Conservation (phyloP, 805 yeast genomes). For the Candida broadrunensis region DNA sequence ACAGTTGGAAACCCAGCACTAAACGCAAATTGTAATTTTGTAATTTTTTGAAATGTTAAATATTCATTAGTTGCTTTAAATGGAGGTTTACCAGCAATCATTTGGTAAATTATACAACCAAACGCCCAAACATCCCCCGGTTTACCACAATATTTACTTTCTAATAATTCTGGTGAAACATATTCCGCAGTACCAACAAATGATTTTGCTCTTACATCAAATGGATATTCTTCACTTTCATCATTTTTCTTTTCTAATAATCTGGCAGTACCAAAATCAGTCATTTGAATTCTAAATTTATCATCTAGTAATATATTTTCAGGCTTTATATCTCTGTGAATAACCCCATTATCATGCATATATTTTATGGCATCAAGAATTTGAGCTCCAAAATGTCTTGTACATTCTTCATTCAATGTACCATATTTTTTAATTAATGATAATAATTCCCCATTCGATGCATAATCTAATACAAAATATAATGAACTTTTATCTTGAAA, state of each 20-base stretch:
- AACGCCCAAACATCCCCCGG: conserved; percentile 63
- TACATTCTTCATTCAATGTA: conserved; percentile 67
- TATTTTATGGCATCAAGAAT: conserved; percentile 68
- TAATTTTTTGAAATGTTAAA: conserved; percentile 75
- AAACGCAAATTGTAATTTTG: conserved; percentile 77
- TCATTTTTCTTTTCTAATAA: conserved; percentile 52
- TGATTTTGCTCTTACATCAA: conserved; percentile 68
- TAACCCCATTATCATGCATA: conserved; percentile 72
- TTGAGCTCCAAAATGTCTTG: conserved; percentile 69
- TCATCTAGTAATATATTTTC: conserved; percentile 71
- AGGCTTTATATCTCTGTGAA: conserved; percentile 82
- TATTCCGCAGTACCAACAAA: conserved; percentile 87
- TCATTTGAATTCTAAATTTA: conserved; percentile 60
- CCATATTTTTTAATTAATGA: conserved; percentile 65
- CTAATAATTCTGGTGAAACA: conserved; percentile 77
- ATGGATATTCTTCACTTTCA: conserved; percentile 54
- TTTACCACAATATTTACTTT: conserved; percentile 64
- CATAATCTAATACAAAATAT: conserved; percentile 75
- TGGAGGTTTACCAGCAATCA: conserved; percentile 72
- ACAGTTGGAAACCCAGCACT: conserved; percentile 56
- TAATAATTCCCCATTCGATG: conserved; percentile 74
- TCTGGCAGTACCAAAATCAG: conserved; percentile 86
- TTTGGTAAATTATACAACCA: conserved; percentile 58
- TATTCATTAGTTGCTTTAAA: conserved; percentile 83
- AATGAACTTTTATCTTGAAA: conserved; percentile 74